phyloP scores from a whole-genome alignment of 441 rosid genomes.

The Populus tomentosa region DNA sequence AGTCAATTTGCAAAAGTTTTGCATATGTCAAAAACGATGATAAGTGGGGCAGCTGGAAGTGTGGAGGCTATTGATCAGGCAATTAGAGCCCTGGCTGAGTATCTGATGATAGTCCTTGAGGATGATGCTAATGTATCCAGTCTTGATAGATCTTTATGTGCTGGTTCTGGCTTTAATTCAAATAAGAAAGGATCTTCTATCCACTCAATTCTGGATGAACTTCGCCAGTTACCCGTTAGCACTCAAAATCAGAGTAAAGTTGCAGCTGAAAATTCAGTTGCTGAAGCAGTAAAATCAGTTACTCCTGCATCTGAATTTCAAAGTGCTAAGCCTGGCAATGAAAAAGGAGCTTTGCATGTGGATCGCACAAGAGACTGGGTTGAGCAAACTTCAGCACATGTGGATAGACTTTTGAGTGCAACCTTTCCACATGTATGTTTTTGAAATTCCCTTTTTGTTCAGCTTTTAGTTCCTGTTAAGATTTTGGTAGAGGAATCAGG shows the following conservation, averaged over 20 bases:
- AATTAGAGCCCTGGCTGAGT: constrained; percentile 86
- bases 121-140: constrained; percentile 62
- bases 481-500: constrained; percentile 1
- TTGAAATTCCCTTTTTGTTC: constrained; percentile 21
- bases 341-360: constrained; percentile 56
- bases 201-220: constrained; percentile 56
- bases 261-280: constrained; percentile 30
- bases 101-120: constrained; percentile 79
- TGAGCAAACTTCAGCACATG: constrained; percentile 57
- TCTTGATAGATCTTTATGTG: constrained; percentile 29
- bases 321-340: constrained; percentile 26
- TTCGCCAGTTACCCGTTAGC: constrained; percentile 53
- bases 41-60: constrained; percentile 95
- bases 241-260: constrained; percentile 32
- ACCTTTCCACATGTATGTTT: constrained; percentile 80
- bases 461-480: constrained; percentile 5
- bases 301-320: constrained; percentile 22
- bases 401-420: constrained; percentile 62
- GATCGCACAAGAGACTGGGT: constrained; percentile 85
- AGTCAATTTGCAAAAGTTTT: constrained; percentile 87
- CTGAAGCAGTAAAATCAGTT: constrained; percentile 25
- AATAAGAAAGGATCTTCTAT: constrained; percentile 37
- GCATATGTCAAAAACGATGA: constrained; percentile 68
- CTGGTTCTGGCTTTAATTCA: constrained; percentile 23
- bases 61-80: constrained; percentile 82